phyloP scores from a whole-genome alignment of 345 rosid species.

The Euphorbia tirucalli region DNA sequence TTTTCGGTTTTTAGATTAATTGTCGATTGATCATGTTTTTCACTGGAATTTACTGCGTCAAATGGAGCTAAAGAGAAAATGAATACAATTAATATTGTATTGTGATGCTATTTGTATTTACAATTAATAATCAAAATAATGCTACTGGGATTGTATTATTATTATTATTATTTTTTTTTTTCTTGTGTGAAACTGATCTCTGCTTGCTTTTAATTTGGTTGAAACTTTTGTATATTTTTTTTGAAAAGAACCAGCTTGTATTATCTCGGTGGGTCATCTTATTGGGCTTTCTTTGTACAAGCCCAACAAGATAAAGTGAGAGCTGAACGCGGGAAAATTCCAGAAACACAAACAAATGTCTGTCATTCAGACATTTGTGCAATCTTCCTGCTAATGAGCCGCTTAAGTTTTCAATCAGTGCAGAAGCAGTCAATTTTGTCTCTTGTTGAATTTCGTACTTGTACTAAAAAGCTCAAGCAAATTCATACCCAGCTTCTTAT shows the following conservation, averaged over 20 bases:
- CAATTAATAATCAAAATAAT: too few relatives aligned
- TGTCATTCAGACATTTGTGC: background rate
- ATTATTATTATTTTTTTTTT: too few relatives aligned
- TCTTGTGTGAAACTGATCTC: too few relatives aligned
- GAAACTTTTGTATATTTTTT: too few relatives aligned
- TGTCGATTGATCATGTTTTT: too few relatives aligned
- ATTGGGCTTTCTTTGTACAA: background rate
- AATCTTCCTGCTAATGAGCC: conserved; percentile 1
- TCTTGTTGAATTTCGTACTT: conserved; percentile 25
- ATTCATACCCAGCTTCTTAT: conserved; percentile 55
- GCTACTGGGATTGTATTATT: too few relatives aligned
- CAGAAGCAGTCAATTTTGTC: conserved; percentile 28
- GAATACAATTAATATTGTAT: background rate
- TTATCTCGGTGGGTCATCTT: too few relatives aligned
- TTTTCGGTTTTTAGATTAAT: too few relatives aligned
- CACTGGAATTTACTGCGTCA: too few relatives aligned
- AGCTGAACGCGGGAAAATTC: conserved; percentile 15
- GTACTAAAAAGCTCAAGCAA: conserved; percentile 41
- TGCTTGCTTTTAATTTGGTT: too few relatives aligned
- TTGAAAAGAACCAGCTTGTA: too few relatives aligned
- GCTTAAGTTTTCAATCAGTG: conserved; percentile 11
- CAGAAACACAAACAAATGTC: background rate
- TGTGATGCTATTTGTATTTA: too few relatives aligned
- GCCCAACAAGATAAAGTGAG: background rate
- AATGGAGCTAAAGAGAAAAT: background rate